phyloP scores from a whole-genome alignment of 1,284 basidiomycete genomes.

The Mycosarcoma mackinlayi region DNA sequence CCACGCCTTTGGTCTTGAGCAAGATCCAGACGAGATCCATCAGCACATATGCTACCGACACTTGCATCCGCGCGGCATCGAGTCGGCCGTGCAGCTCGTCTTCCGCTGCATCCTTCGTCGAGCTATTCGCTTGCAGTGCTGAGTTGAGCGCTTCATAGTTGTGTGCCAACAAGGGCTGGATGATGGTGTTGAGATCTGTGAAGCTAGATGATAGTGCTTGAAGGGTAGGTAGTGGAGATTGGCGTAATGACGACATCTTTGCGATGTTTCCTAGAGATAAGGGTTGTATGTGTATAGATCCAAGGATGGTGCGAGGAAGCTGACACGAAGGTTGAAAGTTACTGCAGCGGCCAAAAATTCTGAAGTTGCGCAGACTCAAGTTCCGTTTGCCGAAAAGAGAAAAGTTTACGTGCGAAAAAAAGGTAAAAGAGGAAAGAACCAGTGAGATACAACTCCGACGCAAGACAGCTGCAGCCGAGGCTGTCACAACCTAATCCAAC shows the following conservation, averaged over 20 bases:
- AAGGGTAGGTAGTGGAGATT: conserved; percentile 38
- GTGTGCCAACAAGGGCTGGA: conserved; percentile 32
- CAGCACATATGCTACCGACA: conserved; percentile 52
- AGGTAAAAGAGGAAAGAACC: background rate
- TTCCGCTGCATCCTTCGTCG: background rate
- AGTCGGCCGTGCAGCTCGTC: conserved; percentile 52
- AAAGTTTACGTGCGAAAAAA: conserved; percentile 23
- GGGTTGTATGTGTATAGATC: conserved; percentile 5
- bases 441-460: conserved; percentile 24
- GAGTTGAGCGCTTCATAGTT: conserved; percentile 33
- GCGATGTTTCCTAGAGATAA: background rate
- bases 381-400: conserved; percentile 29
- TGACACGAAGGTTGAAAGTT: conserved; percentile 16
- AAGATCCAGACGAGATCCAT: conserved; percentile 60
- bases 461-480: conserved; percentile 30
- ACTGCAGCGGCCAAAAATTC: background rate
- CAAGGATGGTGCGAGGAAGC: conserved; percentile 17
- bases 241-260: conserved; percentile 44
- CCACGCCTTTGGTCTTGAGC: conserved; percentile 56
- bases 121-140: conserved; percentile 29
- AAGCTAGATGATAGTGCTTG: conserved; percentile 26
- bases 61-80: conserved; percentile 53
- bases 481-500: conserved; percentile 48
- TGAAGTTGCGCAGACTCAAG: conserved; percentile 4
- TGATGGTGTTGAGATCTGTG: conserved; percentile 22